Evolutionary conservation across 148 eudicot species (phyloP), one percentile per base, ranked within the genome.

Genomic region (Fagopyrum esculentum): DNA sequence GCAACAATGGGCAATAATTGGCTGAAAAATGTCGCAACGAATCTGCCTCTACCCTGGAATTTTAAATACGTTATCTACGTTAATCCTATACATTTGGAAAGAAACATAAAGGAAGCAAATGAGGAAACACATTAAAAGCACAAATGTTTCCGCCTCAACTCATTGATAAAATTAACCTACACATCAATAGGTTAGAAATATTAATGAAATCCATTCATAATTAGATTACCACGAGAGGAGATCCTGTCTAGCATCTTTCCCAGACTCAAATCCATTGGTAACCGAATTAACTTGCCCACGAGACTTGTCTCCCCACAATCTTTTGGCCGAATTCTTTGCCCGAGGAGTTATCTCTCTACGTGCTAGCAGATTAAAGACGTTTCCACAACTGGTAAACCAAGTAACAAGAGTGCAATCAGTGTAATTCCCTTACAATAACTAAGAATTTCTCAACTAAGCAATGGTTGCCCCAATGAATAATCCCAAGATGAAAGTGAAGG

Each of bases 11-110:
- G 77, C 97, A 94, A 81, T 94, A 94, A 76, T 87, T 85, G 76
- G 97, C 97, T 78, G 93, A 87, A 73, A 94, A 83, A 91, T 90
- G 87, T 45, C 78, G 86, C 84, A 94, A 80, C 69, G 98, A 94
- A 76, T 86, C 90, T 63, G 91, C 90, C 84, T 94, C 98, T 45
- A 82, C 96, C 98, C 98, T 94, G 85, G 7, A 30, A 80, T 13
- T 26, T 77, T 57, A 71, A 71, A 66, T 45, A 76, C 44, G 47
- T 51, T 56, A 47, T 49, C 47, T 73, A 7, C 60, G 63, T 50
- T 9, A 69, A 63, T 44, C 48, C 44, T 26, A 69, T 11, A 59
- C 19, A 0, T 35, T 3, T 26, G 56, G 22, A 57, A 43, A 60
- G 13, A 57, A 6, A 63, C 26, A 19, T 10, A 55, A 43, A 3